Evolutionary conservation across 2,329 filamentous ascomycete species (phyloP), one percentile per base, ranked within the genome.

Genomic region (Coniochaeta ligniaria): DNA sequence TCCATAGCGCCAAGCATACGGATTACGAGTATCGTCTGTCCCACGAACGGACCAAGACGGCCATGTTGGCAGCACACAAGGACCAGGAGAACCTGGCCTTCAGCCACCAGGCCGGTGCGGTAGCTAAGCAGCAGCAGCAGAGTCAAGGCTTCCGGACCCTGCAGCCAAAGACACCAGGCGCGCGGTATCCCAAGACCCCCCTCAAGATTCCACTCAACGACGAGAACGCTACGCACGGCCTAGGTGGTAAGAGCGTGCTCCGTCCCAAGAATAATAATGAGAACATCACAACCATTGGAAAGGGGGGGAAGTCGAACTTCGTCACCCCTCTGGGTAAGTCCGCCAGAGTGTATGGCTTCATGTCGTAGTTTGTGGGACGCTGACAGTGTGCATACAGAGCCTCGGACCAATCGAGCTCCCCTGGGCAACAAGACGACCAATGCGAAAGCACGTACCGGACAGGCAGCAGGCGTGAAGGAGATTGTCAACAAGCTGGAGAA

Each of bases 351-450:
- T 14, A 24, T 36, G 3, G 9, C 12, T 31, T 12, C 43, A 12
- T 41, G 38, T 6, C 43, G 7, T 22, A 20, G 7, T 14, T 22
- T 22, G n/a, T 22, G n/a, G 16, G 14, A 14, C 31, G 11, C 47
- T 63, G 38, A 64, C 47, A 16, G 20, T 45, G 31, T 6, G 57
- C 31, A 6, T 20, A 47, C 60, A 88, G 86, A 82, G 60, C 82
- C 87, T 58, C 85, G 86, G 62, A 87, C 80, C 2, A 65, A 60
- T 62, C 87, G 94, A 69, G 92, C 93, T 41, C 90, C 92, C 14
- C 78, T 99, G 56, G 94, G 94, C 36, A 89, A 91, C 80, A 99
- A 99, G 76, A 98, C 94, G 1, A 98, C 95, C 59, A 99, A 99
- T 74, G 92, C 91, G 59, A 98, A 96, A 62, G 71, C 71, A 3